Evolutionary conservation across 2,329 filamentous ascomycete species (phyloP).

Genomic region (Colletotrichum sp.): DNA sequence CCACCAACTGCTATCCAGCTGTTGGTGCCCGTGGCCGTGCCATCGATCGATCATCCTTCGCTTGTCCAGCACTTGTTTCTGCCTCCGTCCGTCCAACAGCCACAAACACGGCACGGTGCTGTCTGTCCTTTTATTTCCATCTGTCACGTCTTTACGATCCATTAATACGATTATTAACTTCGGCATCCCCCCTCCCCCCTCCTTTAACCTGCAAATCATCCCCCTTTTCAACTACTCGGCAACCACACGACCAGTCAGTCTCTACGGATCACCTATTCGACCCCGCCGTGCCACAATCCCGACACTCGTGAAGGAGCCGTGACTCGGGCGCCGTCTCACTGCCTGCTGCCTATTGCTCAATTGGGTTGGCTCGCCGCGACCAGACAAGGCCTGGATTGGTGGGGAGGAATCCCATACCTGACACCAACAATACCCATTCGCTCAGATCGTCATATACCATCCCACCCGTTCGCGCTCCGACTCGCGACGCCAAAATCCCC

Average conservation of each 20-base stretch:
- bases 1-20: background rate
- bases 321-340: conserved; percentile 1
- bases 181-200: background rate
- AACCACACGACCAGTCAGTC: background rate
- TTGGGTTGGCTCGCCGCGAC: background rate
- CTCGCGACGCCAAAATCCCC: background rate
- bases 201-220: background rate
- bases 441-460: conserved; percentile 5
- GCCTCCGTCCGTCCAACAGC: background rate
- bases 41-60: background rate
- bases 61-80: background rate
- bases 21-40: background rate
- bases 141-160: background rate
- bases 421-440: background rate
- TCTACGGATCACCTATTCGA: background rate
- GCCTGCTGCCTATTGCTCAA: conserved; percentile 16
- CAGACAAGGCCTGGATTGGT: background rate
- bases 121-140: background rate
- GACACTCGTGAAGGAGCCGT: background rate
- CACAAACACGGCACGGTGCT: background rate
- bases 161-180: background rate
- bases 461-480: background rate
- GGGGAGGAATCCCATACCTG: background rate
- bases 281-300: background rate
- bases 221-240: background rate